These are phyloP conservation scores for Hypoxylon rubiginosum DNA, from an alignment of 2,329 filamentous ascomycete genomes.

Conservation along the genomic window DNA sequence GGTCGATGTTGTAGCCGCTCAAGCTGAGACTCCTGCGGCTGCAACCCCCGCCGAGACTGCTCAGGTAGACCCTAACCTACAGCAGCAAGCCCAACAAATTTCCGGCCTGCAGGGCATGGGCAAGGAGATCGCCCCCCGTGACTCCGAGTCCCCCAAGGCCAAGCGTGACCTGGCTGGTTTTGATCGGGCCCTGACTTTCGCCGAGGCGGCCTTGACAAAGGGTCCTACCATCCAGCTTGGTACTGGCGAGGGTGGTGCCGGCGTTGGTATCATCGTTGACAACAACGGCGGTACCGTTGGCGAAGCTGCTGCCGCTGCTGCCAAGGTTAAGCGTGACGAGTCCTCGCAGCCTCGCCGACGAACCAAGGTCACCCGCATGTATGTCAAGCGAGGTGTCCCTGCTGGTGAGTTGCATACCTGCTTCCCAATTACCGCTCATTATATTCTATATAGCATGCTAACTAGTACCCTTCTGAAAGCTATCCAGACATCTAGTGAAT, in stretches of 20 bases:
- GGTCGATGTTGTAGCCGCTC: constrained; percentile 12
- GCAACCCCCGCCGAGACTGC: constrained; percentile 23
- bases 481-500: constrained; percentile 46
- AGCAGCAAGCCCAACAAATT: constrained; percentile 59
- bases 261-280: constrained; percentile 58
- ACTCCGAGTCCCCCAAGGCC: constrained; percentile 43
- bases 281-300: constrained; percentile 50
- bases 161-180: constrained; percentile 58
- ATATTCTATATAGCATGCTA: constrained; percentile 34
- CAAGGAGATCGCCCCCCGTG: constrained; percentile 63
- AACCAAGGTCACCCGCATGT: constrained; percentile 63
- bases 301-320: constrained; percentile 31
- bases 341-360: constrained; percentile 53
- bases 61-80: constrained; percentile 51
- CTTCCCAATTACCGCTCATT: neutral
- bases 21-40: constrained; percentile 31
- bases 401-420: constrained; percentile 54
- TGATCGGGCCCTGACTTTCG: constrained; percentile 57
- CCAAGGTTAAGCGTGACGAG: constrained; percentile 44
- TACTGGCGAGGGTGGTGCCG: constrained; percentile 56
- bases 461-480: constrained; percentile 45
- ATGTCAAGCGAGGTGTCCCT: constrained; percentile 60
- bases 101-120: constrained; percentile 62
- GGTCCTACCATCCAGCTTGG: constrained; percentile 57
- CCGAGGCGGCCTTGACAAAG: constrained; percentile 56